Base-by-base conservation (phyloP, 148 eudicot genomes). In the Nepenthes gracilis region DNA sequence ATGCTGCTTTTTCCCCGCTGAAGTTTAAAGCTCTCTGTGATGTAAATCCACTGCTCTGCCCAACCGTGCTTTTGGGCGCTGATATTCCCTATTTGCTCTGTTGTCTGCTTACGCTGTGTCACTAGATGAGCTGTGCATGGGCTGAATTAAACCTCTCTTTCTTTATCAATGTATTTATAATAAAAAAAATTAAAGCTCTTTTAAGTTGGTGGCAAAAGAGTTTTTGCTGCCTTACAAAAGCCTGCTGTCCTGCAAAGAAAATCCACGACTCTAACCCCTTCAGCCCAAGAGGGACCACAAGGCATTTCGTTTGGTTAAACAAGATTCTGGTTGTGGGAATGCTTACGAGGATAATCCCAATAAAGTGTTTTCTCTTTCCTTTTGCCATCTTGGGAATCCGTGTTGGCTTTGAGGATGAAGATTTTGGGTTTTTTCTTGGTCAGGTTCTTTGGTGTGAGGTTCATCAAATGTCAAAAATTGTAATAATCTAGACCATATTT, bases 51-150 rank as follows among this genome's bases (percentile, higher is more conserved):
- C 58, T 63, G 23, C 66, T 52, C 66, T 36, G 43, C 57, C 60
- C 35, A 54, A 60, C 72, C 68, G 54, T 67, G 60, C 33, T 65
- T 72, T 78, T 73, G 77, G 75, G 69, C 72, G 57, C 81, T 77
- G 75, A 74, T 72, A 74, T 72, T 80, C 77, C 72, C 72, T 66
- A 66, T 61, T 81, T 71, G 71, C 76, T 66, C 65, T 68, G 64
- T 74, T 77, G 84, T 68, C 71, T 51, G 57, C 68, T 68, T 67
- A 58, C 45, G 65, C 64, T 65, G 23, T 63, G 77, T 71, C 71
- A 53, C 66, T 36, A 57, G 52, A 64, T 55, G 33, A 36, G 57
- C 66, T 76, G 59, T 23, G 23, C 23, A 23, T 65, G 69, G 76
- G 58, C 58, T 40, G 67, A 60, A 68, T 80, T 70, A 70, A 66